Conservation (phyloP, 345 rosid genomes). For the Camelina hispida region DNA sequence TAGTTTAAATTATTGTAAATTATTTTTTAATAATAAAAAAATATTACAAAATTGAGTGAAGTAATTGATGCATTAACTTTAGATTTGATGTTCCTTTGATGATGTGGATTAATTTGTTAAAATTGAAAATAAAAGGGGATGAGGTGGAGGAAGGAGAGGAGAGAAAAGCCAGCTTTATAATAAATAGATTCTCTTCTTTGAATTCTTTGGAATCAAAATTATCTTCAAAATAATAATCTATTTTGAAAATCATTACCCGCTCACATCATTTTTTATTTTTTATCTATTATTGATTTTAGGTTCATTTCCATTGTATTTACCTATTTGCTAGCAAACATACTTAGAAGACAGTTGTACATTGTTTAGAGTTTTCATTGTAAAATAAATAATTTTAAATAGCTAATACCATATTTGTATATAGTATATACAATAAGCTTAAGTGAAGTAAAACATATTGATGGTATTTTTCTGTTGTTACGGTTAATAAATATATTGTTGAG, state of each 20-base stretch:
- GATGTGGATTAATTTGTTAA: too few relatives aligned
- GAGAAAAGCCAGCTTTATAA: too few relatives aligned
- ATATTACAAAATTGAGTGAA: too few relatives aligned
- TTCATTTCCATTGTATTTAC: neutral
- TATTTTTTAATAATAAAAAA: too few relatives aligned
- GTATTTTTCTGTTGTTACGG: neutral
- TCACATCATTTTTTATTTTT: neutral
- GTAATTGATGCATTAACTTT: too few relatives aligned
- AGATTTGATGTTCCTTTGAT: too few relatives aligned
- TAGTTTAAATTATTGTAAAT: too few relatives aligned
- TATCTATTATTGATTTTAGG: neutral
- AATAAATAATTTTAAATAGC: neutral
- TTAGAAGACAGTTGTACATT: neutral
- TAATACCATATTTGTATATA: neutral
- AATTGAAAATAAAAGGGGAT: too few relatives aligned
- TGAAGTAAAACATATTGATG: neutral
- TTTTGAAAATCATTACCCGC: neutral
- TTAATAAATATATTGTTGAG: neutral
- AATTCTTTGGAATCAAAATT: conserved; percentile 11
- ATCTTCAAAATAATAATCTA: conserved; percentile 1
- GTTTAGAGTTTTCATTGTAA: neutral
- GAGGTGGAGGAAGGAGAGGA: too few relatives aligned
- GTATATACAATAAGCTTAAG: neutral
- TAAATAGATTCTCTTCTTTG: conserved; percentile 1
- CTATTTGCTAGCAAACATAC: neutral